Percentiles rank a stretch among this genome's conserved stretches.
Conservation (phyloP, 139 green algal species). For the Eudorina sp. region DNA sequence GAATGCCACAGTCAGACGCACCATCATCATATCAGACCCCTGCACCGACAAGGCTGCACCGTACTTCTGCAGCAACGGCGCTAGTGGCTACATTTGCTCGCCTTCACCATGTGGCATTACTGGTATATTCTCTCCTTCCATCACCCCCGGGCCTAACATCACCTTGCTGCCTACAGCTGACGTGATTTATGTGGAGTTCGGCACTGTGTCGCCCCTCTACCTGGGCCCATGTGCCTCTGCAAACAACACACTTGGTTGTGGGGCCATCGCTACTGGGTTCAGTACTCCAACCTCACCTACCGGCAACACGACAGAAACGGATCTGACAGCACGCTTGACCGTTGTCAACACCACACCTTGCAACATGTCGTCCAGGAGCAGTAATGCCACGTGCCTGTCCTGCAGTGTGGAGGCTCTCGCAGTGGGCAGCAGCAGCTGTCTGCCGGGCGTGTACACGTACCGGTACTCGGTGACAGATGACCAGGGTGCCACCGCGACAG, state of each 20-base stretch:
- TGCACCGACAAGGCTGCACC: conserved; percentile 13
- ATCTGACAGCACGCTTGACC: neutral
- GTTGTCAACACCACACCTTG: conserved; percentile 31
- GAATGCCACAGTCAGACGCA: conserved; percentile 49
- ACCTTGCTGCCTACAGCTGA: conserved; percentile 27
- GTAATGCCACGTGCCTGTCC: neutral
- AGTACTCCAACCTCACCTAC: neutral
- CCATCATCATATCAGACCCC: conserved; percentile 37
- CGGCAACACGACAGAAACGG: neutral
- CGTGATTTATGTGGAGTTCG: conserved; percentile 43
- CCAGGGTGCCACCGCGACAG: neutral
- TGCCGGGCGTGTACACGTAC: conserved; percentile 50
- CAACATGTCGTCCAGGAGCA: neutral
- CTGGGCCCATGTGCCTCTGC: conserved; percentile 44
- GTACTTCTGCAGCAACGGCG: conserved; percentile 38
- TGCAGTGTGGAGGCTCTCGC: conserved; percentile 45
- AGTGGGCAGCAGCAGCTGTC: conserved; percentile 19
- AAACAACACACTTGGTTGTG: neutral
- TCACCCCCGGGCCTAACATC: neutral
- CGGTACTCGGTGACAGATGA: conserved; percentile 30
- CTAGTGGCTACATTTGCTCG: conserved; percentile 30
- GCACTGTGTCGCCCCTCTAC: conserved; percentile 11
- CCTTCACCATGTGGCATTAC: neutral
- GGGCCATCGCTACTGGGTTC: conserved; percentile 6
- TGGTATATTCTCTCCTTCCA: neutral